Evolutionary conservation across 331 rosid genomes (phyloP).

Genomic region (Erythrophleum ivorense): DNA sequence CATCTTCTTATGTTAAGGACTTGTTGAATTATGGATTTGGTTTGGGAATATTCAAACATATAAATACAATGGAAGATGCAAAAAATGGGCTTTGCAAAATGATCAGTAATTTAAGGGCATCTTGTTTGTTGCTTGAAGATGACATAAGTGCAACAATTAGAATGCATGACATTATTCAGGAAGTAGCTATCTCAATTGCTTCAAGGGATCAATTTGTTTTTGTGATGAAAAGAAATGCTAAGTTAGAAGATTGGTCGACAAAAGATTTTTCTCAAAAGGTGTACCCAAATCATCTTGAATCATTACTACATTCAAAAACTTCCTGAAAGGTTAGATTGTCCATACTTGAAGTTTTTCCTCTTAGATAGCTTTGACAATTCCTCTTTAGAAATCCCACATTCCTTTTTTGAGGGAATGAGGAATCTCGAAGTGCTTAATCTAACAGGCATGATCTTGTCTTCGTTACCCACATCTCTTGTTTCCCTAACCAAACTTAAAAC

Average conservation of each 20-base stretch:
- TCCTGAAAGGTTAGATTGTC: neutral
- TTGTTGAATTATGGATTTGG: slow-evolving; percentile 6
- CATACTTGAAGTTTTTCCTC: neutral
- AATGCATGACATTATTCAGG: slow-evolving; percentile 19
- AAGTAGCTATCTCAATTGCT: slow-evolving; percentile 14
- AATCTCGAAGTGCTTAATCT: neutral
- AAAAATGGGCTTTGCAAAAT: neutral
- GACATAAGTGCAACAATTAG: neutral
- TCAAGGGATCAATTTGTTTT: neutral
- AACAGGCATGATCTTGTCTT: fast-evolving
- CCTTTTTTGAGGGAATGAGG: neutral
- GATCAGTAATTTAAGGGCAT: neutral
- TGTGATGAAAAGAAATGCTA: too few species aligned
- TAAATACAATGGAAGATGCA: neutral
- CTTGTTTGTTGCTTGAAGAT: neutral
- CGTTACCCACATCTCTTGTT: slow-evolving; percentile 24
- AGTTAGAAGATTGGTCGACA: neutral
- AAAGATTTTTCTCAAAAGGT: neutral
- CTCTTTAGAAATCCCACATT: neutral
- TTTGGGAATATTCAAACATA: neutral
- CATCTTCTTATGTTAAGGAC: fast-evolving
- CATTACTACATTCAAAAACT: neutral
- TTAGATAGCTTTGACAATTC: neutral
- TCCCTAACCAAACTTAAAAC: neutral
- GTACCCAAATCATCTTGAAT: neutral